phyloP scores from a whole-genome alignment of 345 rosid species.

The Citrus mangshanensis region DNA sequence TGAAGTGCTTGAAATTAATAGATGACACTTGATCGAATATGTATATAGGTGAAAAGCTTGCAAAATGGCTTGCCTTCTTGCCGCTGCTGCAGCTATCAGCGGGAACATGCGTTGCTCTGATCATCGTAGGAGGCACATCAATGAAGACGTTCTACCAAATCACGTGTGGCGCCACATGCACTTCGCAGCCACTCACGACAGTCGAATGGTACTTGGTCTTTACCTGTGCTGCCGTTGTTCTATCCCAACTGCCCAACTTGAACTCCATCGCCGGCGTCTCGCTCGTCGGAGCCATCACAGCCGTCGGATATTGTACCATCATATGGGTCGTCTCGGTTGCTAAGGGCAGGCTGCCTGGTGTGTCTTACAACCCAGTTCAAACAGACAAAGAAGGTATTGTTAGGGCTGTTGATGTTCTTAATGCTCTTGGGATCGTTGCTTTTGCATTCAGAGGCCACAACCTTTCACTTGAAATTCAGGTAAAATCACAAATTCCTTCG shows the following conservation, averaged over 20 bases:
- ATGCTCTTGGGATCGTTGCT: conserved; percentile 64
- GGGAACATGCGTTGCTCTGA: conserved; percentile 56
- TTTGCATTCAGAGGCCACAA: conserved; percentile 74
- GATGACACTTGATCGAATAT: too few relatives aligned
- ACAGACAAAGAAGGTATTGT: conserved; percentile 2
- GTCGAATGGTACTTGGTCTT: conserved; percentile 59
- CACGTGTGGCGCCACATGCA: conserved; percentile 36
- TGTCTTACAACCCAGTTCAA: conserved; percentile 35
- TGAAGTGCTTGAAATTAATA: too few relatives aligned
- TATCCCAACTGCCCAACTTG: conserved; percentile 65
- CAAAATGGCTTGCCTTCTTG: conserved; percentile 45
- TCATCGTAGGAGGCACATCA: conserved; percentile 52
- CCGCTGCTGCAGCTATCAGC: conserved; percentile 65
- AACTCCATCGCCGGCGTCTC: conserved; percentile 67
- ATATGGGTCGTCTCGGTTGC: conserved; percentile 55
- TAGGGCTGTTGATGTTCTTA: conserved; percentile 35
- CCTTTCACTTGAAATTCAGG: conserved; percentile 76
- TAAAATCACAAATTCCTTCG: background rate
- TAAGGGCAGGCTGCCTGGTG: conserved; percentile 32
- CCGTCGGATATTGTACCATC: conserved; percentile 49
- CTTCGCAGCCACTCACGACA: conserved; percentile 34
- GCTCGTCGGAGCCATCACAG: conserved; percentile 47
- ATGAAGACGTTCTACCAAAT: conserved; percentile 27
- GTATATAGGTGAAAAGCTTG: conserved; percentile 40
- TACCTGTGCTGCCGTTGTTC: conserved; percentile 37